Evolutionary conservation across 768 basidiomycete species (phyloP).

Genomic region (Hemileccinum rubropunctum): DNA sequence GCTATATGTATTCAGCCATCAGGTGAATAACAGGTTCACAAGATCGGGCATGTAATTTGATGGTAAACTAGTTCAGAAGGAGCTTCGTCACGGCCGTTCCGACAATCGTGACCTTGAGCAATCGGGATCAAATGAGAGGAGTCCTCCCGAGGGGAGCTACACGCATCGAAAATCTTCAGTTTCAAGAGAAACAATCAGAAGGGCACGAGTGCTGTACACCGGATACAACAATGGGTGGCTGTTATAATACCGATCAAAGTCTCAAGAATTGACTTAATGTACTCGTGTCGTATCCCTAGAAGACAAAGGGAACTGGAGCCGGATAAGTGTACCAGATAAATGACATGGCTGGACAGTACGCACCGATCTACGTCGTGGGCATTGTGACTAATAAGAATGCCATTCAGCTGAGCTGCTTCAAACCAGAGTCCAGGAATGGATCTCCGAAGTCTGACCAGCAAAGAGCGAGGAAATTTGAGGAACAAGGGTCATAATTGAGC

Average conservation of each 20-base stretch:
- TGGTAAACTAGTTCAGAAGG: neutral
- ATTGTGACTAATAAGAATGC: too few relatives aligned
- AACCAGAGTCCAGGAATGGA: slow-evolving; percentile 44
- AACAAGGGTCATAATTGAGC: slow-evolving; percentile 1
- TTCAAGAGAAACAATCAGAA: neutral
- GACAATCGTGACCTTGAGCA: neutral
- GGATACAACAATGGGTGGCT: slow-evolving; percentile 1
- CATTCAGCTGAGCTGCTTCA: slow-evolving; percentile 27
- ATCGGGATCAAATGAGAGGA: neutral
- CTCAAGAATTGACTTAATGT: neutral
- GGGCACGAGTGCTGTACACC: neutral
- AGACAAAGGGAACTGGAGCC: neutral
- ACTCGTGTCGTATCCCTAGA: neutral
- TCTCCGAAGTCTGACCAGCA: slow-evolving; percentile 48
- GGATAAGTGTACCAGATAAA: slow-evolving; percentile 4
- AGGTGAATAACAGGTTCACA: too few relatives aligned
- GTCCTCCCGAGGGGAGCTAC: neutral
- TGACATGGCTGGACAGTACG: neutral
- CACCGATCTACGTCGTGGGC: slow-evolving; percentile 3
- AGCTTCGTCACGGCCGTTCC: neutral
- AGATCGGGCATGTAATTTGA: neutral
- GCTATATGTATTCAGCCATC: too few relatives aligned
- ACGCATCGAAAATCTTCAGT: neutral
- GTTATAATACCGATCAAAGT: neutral
- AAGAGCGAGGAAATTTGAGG: neutral